A percentile compares a stretch with the other conserved stretches of the same genome.
These are phyloP conservation scores for Piper betle DNA, from an alignment of 164 flowering plant species.

Conservation along the genomic window DNA sequence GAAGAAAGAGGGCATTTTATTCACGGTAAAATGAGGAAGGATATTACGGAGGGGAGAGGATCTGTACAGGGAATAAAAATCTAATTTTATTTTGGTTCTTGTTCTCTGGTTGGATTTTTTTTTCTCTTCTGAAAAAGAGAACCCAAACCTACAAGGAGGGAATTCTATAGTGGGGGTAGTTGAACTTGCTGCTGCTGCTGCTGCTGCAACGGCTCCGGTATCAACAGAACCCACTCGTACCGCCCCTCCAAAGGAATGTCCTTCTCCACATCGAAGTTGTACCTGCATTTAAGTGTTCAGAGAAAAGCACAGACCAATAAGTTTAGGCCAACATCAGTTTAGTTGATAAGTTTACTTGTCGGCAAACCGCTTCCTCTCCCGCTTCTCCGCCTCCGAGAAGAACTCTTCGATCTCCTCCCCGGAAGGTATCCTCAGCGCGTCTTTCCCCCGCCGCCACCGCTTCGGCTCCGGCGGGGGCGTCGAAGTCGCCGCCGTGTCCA, in stretches of 20 bases:
- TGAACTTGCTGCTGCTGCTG: not conserved
- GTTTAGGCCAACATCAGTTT: not conserved
- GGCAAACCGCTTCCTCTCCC: constrained; percentile 42
- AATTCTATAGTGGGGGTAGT: no score
- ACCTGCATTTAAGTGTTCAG: constrained; percentile 25
- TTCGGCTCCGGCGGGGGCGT: constrained; percentile 1
- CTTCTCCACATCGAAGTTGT: constrained; percentile 57
- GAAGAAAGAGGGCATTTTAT: no score
- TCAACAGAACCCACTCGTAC: constrained; percentile 57
- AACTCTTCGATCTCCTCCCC: constrained; percentile 55
- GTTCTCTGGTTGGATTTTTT: no score
- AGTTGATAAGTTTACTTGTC: constrained; percentile 30
- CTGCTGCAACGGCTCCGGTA: constrained; percentile 19
- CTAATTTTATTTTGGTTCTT: no score
- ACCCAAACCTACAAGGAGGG: no score
- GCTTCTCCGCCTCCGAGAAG: constrained; percentile 40
- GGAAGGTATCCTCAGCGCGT: constrained; percentile 23
- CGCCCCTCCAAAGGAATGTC: constrained; percentile 63
- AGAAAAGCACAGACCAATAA: not conserved
- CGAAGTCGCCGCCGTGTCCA: constrained; percentile 22
- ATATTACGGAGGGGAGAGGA: no score
- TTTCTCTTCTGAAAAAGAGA: no score
- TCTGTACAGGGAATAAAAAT: no score
- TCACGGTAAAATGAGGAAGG: no score
- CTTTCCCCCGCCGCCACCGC: constrained; percentile 5